These are phyloP conservation scores for Chalaropsis thielavioides DNA, from an alignment of 2,329 filamentous ascomycete genomes.

Conservation along the genomic window DNA sequence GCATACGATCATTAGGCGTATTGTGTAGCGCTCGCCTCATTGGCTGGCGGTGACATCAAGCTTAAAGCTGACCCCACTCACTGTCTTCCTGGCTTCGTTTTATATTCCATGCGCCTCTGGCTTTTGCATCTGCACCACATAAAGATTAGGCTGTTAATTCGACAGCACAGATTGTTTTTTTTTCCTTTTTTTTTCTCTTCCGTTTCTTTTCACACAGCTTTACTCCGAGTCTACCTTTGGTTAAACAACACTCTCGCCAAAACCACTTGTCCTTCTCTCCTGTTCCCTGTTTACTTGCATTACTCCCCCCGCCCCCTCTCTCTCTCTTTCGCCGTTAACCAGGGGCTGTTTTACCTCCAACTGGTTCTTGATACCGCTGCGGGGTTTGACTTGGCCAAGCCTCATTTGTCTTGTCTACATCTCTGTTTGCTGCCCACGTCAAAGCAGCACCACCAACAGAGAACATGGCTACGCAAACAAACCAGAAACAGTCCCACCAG, in stretches of 20 bases:
- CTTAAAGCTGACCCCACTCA: background rate
- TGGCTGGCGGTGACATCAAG: background rate
- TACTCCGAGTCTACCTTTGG: background rate
- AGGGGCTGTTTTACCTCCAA: slow-evolving; percentile 4
- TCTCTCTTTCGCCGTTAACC: background rate
- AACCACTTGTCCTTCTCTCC: background rate
- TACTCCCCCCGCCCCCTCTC: background rate
- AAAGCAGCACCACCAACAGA: background rate
- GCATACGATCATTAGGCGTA: slow-evolving; percentile 23
- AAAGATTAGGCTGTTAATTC: background rate
- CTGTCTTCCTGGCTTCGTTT: background rate
- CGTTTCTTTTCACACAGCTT: background rate
- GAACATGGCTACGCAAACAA: background rate
- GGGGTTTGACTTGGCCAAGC: background rate
- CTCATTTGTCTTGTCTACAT: background rate
- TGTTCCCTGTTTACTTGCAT: background rate
- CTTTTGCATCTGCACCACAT: background rate
- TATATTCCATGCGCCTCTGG: background rate
- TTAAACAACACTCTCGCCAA: background rate
- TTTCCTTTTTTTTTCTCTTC: background rate
- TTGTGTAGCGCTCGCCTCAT: background rate
- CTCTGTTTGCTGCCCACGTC: background rate
- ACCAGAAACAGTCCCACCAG: slow-evolving; percentile 14
- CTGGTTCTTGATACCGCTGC: background rate
- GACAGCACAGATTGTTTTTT: background rate